phyloP scores from a whole-genome alignment of 2,329 filamentous ascomycete species.

The Lachnellula arida region DNA sequence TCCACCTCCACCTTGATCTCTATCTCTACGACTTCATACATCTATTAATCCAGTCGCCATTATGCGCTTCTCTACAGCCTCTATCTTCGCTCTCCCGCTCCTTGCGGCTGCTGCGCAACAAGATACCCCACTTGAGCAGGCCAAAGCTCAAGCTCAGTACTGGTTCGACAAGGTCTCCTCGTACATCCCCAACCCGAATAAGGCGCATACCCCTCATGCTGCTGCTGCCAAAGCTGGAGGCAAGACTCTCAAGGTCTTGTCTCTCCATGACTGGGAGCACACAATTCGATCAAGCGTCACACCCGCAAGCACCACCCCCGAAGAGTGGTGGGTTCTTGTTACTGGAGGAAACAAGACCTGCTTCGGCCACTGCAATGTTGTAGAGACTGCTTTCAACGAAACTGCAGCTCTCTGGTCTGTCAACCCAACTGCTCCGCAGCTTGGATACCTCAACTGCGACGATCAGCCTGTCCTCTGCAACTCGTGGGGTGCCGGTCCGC shows the following conservation, averaged over 20 bases:
- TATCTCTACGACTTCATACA: background rate
- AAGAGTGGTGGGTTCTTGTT: conserved; percentile 72
- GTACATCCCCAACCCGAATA: conserved; percentile 47
- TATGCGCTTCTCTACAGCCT: conserved; percentile 54
- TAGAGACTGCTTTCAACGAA: conserved; percentile 64
- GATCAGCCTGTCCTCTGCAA: conserved; percentile 71
- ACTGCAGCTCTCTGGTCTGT: conserved; percentile 59
- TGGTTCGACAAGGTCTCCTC: conserved; percentile 57
- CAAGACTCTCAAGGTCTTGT: conserved; percentile 52
- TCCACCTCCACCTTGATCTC: conserved; percentile 5
- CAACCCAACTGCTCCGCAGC: conserved; percentile 58
- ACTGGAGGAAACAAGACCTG: conserved; percentile 77
- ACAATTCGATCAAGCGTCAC: conserved; percentile 60
- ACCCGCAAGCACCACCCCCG: conserved; percentile 54
- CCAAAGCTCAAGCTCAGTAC: conserved; percentile 59
- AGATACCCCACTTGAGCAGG: conserved; percentile 48
- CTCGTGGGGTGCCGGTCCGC: conserved; percentile 61
- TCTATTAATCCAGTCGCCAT: conserved; percentile 8
- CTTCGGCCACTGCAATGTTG: conserved; percentile 55
- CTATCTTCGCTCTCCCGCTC: conserved; percentile 51
- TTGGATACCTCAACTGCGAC: conserved; percentile 70
- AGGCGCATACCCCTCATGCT: conserved; percentile 36
- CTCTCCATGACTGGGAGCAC: conserved; percentile 66
- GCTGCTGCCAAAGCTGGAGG: conserved; percentile 48
- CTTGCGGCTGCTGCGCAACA: conserved; percentile 50